Evolutionary conservation across 2,329 filamentous ascomycete genomes (phyloP), one percentile per base, ranked within the genome.

Genomic region (Apiospora malaysiana): DNA sequence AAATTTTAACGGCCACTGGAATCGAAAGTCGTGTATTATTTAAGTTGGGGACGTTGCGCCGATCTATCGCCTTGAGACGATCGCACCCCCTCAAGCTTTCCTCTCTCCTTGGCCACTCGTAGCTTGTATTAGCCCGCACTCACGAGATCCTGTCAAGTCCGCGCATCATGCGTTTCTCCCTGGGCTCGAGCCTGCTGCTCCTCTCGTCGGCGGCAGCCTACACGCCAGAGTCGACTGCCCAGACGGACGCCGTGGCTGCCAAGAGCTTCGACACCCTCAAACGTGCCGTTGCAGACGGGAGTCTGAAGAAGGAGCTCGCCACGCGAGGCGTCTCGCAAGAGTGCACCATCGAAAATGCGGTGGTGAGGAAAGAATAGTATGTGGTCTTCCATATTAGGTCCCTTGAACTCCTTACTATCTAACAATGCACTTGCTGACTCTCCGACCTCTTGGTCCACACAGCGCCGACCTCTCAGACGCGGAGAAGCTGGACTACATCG

Each of bases 401-500:
- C 4, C 8, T 23, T 14, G 5, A 14, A 1, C 25, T 25, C 25
- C 23, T n/a, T 8, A 32, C 25, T 32, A 32, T 32, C 2, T 63
- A 2, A 7, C 12, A 8, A 14, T 10, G 4, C 56, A 51, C 10
- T 12, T 63, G 56, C 56, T 63, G 4, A 63, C 56, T 14, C 37
- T 21, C 12, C 16, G 14, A 5, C 3, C 14, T 56, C 32, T 47
- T 18, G 5, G 6, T 4, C n/a, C 40, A 45, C 4, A 9, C 40
- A 67, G 65, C 65, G 68, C 72, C 16, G 51, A 68, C 4, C 51
- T 73, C 37, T 69, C 71, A 21, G 65, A 72, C 45, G 66, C 65
- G 37, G 72, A 73, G 45, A 73, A 73, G 71, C 65, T 63, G 4
- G 69, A 71, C 32, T 73, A 73, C 45, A 69, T 69, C 14, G 18